phyloP scores from a whole-genome alignment of 371 early-diverging fungal genomes.

The Apophysomyces elegans region DNA sequence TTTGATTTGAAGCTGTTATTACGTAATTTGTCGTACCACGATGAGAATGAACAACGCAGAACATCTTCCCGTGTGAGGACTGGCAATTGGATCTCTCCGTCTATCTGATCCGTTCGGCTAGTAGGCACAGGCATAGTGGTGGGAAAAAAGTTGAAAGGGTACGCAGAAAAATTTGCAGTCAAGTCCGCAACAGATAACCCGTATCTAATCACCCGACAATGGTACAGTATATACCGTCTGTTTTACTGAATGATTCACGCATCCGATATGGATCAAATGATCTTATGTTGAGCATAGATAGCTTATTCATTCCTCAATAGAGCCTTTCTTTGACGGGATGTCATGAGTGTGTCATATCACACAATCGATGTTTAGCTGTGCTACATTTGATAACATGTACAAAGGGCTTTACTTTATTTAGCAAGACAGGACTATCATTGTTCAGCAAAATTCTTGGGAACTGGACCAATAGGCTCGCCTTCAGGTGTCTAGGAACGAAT shows the following conservation, averaged over 20 bases:
- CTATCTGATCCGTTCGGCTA: not conserved
- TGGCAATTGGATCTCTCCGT: slow-evolving; percentile 30
- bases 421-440: slow-evolving; percentile 18
- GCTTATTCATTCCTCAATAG: no score
- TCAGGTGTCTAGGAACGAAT: slow-evolving; percentile 51
- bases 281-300: no score
- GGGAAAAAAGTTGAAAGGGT: not conserved
- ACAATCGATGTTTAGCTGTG: not conserved
- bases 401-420: slow-evolving; percentile 1
- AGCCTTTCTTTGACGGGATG: not conserved
- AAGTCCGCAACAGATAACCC: no score
- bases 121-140: not conserved
- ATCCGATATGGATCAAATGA: no score
- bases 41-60: slow-evolving; percentile 69
- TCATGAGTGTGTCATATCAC: not conserved
- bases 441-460: slow-evolving; percentile 53
- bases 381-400: slow-evolving; percentile 8
- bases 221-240: no score
- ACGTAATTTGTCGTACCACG: slow-evolving; percentile 79
- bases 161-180: no score
- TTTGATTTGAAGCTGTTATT: slow-evolving; percentile 68
- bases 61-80: slow-evolving; percentile 60
- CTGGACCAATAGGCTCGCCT: slow-evolving; percentile 47
- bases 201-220: no score
- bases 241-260: no score